Percentiles rank a stretch among this genome's conserved stretches.
phyloP scores from a whole-genome alignment of 2,329 filamentous ascomycete genomes.

The Aureobasidium namibiae region DNA sequence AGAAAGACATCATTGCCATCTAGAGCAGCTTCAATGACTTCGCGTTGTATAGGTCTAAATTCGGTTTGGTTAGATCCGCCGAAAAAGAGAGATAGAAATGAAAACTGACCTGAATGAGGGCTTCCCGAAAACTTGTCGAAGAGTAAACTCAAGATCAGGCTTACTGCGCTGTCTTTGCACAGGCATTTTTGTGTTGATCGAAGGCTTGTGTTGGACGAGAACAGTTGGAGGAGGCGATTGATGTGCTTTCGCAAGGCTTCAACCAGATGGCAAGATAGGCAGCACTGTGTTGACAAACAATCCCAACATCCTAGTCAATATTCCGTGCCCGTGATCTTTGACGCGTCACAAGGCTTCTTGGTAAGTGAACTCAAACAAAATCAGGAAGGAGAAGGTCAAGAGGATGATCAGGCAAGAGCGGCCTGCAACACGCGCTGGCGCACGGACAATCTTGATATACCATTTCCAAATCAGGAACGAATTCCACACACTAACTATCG shows the following conservation, averaged over 20 bases:
- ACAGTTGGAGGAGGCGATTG: neutral
- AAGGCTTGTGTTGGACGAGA: neutral
- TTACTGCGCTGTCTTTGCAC: conserved; percentile 3
- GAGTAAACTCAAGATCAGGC: conserved; percentile 29
- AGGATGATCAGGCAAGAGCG: neutral
- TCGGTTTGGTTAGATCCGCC: neutral
- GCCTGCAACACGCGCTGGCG: neutral
- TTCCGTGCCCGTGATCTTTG: neutral
- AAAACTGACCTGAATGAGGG: conserved; percentile 24
- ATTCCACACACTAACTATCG: too few relatives aligned
- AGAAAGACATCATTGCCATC: conserved; percentile 85
- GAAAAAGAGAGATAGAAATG: neutral
- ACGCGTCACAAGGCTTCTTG: neutral
- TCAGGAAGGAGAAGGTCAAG: neutral
- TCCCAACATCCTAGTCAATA: neutral
- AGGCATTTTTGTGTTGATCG: conserved; percentile 9
- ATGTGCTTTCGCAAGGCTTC: neutral
- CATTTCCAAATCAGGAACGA: neutral
- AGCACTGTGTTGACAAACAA: neutral
- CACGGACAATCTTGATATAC: neutral
- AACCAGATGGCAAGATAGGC: conserved; percentile 9
- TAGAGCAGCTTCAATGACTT: conserved; percentile 76
- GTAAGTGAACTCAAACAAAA: too few relatives aligned
- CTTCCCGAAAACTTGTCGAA: conserved; percentile 29
- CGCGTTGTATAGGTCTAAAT: conserved; percentile 68